Evolutionary conservation across 495 filamentous ascomycete genomes (phyloP).

Genomic region (Penicillium samsonianum): DNA sequence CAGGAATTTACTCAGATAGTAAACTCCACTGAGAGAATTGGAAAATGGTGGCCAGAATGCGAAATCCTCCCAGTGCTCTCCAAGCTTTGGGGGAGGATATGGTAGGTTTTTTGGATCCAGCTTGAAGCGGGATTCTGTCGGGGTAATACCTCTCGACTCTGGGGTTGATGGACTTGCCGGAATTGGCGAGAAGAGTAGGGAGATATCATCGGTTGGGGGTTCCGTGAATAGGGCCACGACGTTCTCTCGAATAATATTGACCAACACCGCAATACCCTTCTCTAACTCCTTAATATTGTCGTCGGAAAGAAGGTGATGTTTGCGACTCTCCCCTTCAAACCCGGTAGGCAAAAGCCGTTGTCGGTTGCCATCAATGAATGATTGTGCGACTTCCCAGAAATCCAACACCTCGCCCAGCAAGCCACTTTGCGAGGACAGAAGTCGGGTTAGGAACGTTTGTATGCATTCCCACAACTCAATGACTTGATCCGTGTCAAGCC

Average conservation of each 20-base stretch:
- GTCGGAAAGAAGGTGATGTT: conserved; percentile 78
- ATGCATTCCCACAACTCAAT: conserved; percentile 90
- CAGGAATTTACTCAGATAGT: conserved; percentile 82
- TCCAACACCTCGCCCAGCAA: conserved; percentile 86
- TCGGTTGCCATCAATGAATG: conserved; percentile 84
- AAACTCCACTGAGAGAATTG: conserved; percentile 82
- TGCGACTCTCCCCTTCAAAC: conserved; percentile 77
- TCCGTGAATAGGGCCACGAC: conserved; percentile 83
- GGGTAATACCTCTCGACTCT: conserved; percentile 48
- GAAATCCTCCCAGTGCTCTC: conserved; percentile 88
- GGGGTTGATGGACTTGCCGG: conserved; percentile 72
- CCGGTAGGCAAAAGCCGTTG: conserved; percentile 80
- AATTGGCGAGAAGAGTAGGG: conserved; percentile 76
- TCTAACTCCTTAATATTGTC: conserved; percentile 71
- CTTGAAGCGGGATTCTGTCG: conserved; percentile 69
- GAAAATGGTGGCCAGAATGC: conserved; percentile 95
- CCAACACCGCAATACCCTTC: conserved; percentile 74
- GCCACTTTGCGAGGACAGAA: conserved; percentile 71
- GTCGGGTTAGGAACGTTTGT: conserved; percentile 63
- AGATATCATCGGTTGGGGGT: conserved; percentile 86
- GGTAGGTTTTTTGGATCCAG: conserved; percentile 76
- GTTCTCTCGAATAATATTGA: conserved; percentile 77
- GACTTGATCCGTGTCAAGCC: conserved; percentile 71
- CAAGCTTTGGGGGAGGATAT: conserved; percentile 70
- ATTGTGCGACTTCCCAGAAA: conserved; percentile 90